These are phyloP conservation scores for Skeletonema tropicum DNA, from an alignment of 108 stramenopile species.

Conservation along the genomic window DNA sequence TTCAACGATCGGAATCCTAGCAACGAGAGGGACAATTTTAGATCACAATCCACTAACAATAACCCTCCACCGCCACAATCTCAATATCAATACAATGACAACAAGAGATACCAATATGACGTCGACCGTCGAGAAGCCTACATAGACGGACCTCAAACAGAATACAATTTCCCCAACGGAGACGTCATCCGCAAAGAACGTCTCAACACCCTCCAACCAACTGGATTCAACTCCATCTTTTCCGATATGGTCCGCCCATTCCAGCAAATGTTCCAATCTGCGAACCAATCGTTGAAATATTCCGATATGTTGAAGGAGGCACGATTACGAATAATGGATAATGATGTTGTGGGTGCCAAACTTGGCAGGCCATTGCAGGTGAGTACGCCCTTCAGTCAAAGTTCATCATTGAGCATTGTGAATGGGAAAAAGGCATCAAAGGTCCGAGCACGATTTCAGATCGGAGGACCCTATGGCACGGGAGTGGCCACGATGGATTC, in stretches of 20 bases:
- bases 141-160: background rate
- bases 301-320: constrained; percentile 71
- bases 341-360: constrained; percentile 29
- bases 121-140: background rate
- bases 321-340: constrained; percentile 43
- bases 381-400: constrained; percentile 71
- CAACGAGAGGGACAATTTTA: background rate
- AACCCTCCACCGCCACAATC: background rate
- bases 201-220: background rate
- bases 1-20: background rate
- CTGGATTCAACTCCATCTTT: constrained; percentile 4
- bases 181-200: background rate
- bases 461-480: constrained; percentile 45
- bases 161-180: constrained; percentile 1
- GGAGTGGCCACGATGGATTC: constrained; percentile 65
- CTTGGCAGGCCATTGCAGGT: constrained; percentile 71
- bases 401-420: constrained; percentile 50
- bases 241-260: background rate
- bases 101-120: background rate
- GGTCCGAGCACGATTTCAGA: constrained; percentile 64
- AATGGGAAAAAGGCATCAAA: constrained; percentile 61
- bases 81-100: background rate
- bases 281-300: constrained; percentile 62
- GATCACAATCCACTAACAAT: background rate
- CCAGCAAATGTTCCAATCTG: constrained; percentile 1